Conservation (phyloP, 2,329 filamentous ascomycete genomes). For the Hypoxylon rubiginosum region DNA sequence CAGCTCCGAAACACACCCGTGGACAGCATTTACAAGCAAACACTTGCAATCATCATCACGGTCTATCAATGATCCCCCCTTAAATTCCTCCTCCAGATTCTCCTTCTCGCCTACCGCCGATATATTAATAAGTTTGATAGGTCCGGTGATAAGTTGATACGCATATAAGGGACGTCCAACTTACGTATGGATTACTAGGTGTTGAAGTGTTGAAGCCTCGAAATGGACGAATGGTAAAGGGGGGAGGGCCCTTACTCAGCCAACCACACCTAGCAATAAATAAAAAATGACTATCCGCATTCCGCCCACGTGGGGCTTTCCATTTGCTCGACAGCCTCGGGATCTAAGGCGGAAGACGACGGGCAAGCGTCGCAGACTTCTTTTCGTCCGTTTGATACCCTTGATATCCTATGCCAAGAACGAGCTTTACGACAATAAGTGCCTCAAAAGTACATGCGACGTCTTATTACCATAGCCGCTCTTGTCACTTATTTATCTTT, state of each 20-base stretch:
- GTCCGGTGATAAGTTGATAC: slow-evolving; percentile 2
- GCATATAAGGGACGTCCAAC: slow-evolving; percentile 15
- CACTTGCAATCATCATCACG: neutral
- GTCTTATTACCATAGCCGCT: neutral
- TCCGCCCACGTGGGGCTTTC: slow-evolving; percentile 37
- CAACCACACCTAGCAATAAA: slow-evolving; percentile 26
- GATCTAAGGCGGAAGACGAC: slow-evolving; percentile 2
- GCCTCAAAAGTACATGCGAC: slow-evolving; percentile 20
- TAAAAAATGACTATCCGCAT: neutral
- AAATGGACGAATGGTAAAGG: neutral
- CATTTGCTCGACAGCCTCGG: slow-evolving; percentile 10
- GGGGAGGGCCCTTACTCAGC: slow-evolving; percentile 38
- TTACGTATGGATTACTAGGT: slow-evolving; percentile 35
- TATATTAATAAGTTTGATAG: slow-evolving; percentile 22
- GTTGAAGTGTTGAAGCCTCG: slow-evolving; percentile 22
- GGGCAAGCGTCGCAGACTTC: slow-evolving; percentile 3
- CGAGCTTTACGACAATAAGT: slow-evolving; percentile 31
- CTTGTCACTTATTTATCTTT: neutral
- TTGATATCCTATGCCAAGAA: slow-evolving; percentile 18
- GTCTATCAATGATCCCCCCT: neutral
- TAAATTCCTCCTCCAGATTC: neutral
- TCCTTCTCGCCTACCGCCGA: slow-evolving; percentile 7
- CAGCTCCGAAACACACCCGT: neutral
- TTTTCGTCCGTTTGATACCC: slow-evolving; percentile 29
- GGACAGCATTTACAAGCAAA: neutral